Percentiles rank a stretch among this genome's conserved stretches.
These are phyloP conservation scores for Diplocarpon mali DNA, from an alignment of 2,329 filamentous ascomycete genomes.

Conservation along the genomic window DNA sequence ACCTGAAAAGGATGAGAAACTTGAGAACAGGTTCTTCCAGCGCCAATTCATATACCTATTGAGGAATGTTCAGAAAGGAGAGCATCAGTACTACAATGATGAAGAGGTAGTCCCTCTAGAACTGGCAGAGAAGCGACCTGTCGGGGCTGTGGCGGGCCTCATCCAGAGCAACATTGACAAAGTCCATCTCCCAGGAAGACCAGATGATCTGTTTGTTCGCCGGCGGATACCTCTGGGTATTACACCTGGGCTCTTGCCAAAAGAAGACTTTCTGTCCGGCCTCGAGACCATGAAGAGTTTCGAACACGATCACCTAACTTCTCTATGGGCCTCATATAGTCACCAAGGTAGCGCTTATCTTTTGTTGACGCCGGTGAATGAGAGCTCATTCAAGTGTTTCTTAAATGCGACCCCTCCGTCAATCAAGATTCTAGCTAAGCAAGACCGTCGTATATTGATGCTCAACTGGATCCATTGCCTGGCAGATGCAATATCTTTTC, in stretches of 20 bases:
- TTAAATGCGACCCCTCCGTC: slow-evolving; percentile 50
- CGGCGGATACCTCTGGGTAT: slow-evolving; percentile 44
- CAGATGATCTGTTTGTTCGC: slow-evolving; percentile 45
- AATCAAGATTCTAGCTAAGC: slow-evolving; percentile 51
- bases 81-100: slow-evolving; percentile 52
- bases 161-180: slow-evolving; percentile 38
- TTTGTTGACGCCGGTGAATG: slow-evolving; percentile 54
- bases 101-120: slow-evolving; percentile 61
- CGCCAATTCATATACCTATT: slow-evolving; percentile 64
- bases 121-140: slow-evolving; percentile 45
- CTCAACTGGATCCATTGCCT: slow-evolving; percentile 70
- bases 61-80: slow-evolving; percentile 46
- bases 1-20: slow-evolving; percentile 44
- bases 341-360: slow-evolving; percentile 52
- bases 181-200: slow-evolving; percentile 51
- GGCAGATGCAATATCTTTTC: slow-evolving; percentile 51
- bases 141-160: slow-evolving; percentile 31
- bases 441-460: slow-evolving; percentile 45
- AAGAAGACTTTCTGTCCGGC: slow-evolving; percentile 48
- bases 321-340: slow-evolving; percentile 60
- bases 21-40: slow-evolving; percentile 59
- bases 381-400: slow-evolving; percentile 57
- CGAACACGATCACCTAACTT: slow-evolving; percentile 59
- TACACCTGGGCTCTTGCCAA: slow-evolving; percentile 34
- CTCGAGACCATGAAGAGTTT: slow-evolving; percentile 46